A percentile compares a stretch with the other conserved stretches of the same genome.
Conservation (phyloP, 2,329 filamentous ascomycete species). For the Pseudogymnoascus sp. region DNA sequence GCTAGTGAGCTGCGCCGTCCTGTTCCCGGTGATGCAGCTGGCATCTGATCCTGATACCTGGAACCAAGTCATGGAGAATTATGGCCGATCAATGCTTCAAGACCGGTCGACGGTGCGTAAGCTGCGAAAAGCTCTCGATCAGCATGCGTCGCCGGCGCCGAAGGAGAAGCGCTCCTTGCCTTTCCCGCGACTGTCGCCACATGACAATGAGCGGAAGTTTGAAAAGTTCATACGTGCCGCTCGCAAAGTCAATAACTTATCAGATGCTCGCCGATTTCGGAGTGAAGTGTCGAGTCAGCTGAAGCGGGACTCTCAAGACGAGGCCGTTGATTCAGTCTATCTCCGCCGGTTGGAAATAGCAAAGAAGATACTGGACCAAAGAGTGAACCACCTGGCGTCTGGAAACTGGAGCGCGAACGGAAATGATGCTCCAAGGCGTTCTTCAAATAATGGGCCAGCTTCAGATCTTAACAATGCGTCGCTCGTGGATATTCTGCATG, state of each 20-base stretch:
- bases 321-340: slow-evolving; percentile 78
- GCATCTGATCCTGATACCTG: slow-evolving; percentile 90
- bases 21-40: slow-evolving; percentile 72
- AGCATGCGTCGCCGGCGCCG: slow-evolving; percentile 80
- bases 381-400: slow-evolving; percentile 71
- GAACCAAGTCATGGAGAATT: slow-evolving; percentile 93
- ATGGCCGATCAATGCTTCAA: slow-evolving; percentile 78
- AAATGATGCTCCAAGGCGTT: slow-evolving; percentile 11
- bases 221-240: slow-evolving; percentile 90
- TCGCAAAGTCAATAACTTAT: slow-evolving; percentile 80
- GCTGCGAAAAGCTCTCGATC: slow-evolving; percentile 82
- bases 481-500: slow-evolving; percentile 78
- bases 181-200: slow-evolving; percentile 71
- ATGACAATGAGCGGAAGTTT: slow-evolving; percentile 86
- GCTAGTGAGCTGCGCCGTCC: slow-evolving; percentile 84
- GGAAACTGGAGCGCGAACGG: slow-evolving; percentile 43
- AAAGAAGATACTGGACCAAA: slow-evolving; percentile 82
- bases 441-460: neutral
- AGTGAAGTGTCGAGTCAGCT: slow-evolving; percentile 90
- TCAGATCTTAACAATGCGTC: slow-evolving; percentile 68
- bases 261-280: slow-evolving; percentile 84
- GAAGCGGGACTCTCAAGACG: slow-evolving; percentile 71
- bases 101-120: slow-evolving; percentile 92
- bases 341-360: slow-evolving; percentile 85
- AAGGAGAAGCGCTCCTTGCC: slow-evolving; percentile 56